Percentiles rank a stretch among this genome's conserved stretches.
These are phyloP conservation scores for Torulaspora quercuum DNA, from an alignment of 805 yeast species.

Conservation along the genomic window DNA sequence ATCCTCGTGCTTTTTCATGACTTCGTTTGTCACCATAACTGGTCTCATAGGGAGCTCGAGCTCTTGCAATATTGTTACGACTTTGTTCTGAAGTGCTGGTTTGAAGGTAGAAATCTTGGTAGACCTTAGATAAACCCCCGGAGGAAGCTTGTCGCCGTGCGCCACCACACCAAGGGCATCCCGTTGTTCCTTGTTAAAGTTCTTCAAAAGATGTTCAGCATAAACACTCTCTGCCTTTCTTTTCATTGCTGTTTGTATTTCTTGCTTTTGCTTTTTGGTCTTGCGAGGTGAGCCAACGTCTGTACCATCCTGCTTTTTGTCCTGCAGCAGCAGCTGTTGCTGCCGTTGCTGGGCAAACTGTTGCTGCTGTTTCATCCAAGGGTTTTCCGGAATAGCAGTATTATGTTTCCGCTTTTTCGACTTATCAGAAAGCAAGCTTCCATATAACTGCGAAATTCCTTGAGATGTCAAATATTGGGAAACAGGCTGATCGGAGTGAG, in stretches of 20 bases:
- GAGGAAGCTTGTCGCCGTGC: slow-evolving; percentile 64
- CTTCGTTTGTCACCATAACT: slow-evolving; percentile 78
- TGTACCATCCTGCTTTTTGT: slow-evolving; percentile 17
- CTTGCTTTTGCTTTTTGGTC: slow-evolving; percentile 35
- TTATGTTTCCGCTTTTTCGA: slow-evolving; percentile 50
- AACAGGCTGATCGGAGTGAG: slow-evolving; percentile 72
- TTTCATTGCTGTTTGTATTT: slow-evolving; percentile 31
- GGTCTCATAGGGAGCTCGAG: slow-evolving; percentile 78
- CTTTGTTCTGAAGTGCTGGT: slow-evolving; percentile 66
- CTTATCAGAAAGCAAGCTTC: slow-evolving; percentile 68
- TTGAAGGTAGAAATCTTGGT: slow-evolving; percentile 72
- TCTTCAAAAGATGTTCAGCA: slow-evolving; percentile 32
- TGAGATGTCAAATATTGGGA: slow-evolving; percentile 78
- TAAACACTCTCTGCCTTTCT: slow-evolving; percentile 35
- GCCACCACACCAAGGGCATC: slow-evolving; percentile 78
- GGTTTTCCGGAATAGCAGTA: slow-evolving; percentile 42
- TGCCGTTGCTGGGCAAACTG: slow-evolving; percentile 40
- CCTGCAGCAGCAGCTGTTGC: slow-evolving; percentile 34
- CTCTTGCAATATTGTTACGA: slow-evolving; percentile 64
- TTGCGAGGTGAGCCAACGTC: slow-evolving; percentile 22
- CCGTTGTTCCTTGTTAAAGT: slow-evolving; percentile 72
- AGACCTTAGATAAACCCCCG: slow-evolving; percentile 84
- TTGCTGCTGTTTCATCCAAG: slow-evolving; percentile 43
- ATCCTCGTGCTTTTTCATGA: slow-evolving; percentile 72
- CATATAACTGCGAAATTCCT: slow-evolving; percentile 83